Conservation (phyloP, 805 yeast genomes). For the Candida andamanensis region DNA sequence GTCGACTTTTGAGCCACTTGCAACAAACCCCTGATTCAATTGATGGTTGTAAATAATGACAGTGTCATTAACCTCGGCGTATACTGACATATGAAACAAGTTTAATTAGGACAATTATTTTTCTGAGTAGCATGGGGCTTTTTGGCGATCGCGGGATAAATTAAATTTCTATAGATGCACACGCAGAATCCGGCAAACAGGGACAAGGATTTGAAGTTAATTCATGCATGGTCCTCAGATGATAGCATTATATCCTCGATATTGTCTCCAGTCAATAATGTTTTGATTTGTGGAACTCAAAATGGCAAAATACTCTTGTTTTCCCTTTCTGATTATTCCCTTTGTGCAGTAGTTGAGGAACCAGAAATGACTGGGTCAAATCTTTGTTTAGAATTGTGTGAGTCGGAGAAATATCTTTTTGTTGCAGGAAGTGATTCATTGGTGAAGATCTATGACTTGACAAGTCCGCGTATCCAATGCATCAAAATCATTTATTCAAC, state of each 20-base stretch:
- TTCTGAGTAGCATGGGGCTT: too few species aligned
- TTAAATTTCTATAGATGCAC: too few species aligned
- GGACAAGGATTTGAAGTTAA: conserved; percentile 15
- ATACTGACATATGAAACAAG: too few species aligned
- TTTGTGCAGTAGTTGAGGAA: conserved; percentile 31
- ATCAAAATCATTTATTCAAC: conserved; percentile 76
- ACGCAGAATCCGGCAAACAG: not conserved
- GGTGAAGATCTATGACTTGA: conserved; percentile 76
- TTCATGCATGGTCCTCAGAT: conserved; percentile 74
- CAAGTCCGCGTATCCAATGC: conserved; percentile 24
- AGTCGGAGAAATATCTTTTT: conserved; percentile 56
- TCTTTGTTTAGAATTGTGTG: conserved; percentile 55
- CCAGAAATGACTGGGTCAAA: conserved; percentile 65
- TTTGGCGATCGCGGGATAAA: too few species aligned
- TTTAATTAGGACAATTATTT: too few species aligned
- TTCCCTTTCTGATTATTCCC: conserved; percentile 54
- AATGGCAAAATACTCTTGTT: conserved; percentile 71
- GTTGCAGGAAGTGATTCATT: conserved; percentile 90
- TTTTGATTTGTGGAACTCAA: conserved; percentile 87
- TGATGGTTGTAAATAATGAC: conserved; percentile 2
- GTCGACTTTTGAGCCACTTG: not conserved
- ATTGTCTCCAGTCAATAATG: conserved; percentile 50
- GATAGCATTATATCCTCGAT: conserved; percentile 71
- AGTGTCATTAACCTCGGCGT: conserved; percentile 5
- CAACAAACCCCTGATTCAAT: conserved; percentile 1